These are phyloP conservation scores for Trichoderma hamatum DNA, from an alignment of 2,329 filamentous ascomycete species.

Conservation along the genomic window DNA sequence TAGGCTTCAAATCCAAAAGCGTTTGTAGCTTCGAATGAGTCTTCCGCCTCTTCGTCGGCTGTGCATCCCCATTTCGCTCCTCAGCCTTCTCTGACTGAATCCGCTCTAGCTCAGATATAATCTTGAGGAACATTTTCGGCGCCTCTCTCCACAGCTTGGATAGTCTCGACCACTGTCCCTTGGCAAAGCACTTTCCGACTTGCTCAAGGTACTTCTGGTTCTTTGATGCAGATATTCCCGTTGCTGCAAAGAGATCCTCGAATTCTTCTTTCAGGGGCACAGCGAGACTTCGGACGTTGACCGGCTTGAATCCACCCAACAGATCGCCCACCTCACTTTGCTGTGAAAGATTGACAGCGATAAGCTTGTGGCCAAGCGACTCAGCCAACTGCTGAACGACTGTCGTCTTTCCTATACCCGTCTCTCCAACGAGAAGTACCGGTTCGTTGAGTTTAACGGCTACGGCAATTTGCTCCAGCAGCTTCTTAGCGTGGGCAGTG, in stretches of 20 bases:
- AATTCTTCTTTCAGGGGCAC: slow-evolving; percentile 93
- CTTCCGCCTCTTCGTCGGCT: slow-evolving; percentile 71
- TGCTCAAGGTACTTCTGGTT: slow-evolving; percentile 86
- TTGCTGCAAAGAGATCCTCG: slow-evolving; percentile 82
- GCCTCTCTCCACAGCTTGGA: slow-evolving; percentile 88
- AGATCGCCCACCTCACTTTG: slow-evolving; percentile 98
- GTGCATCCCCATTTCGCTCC: slow-evolving; percentile 42
- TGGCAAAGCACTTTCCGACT: slow-evolving; percentile 76
- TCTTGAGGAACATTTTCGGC: slow-evolving; percentile 79
- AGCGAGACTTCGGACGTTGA: slow-evolving; percentile 84
- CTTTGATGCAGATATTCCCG: slow-evolving; percentile 80
- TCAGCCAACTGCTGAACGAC: slow-evolving; percentile 91
- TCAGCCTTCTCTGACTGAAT: slow-evolving; percentile 47
- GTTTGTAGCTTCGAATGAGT: slow-evolving; percentile 69
- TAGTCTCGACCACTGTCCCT: slow-evolving; percentile 84
- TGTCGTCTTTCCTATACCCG: slow-evolving; percentile 96
- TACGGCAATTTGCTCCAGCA: slow-evolving; percentile 86
- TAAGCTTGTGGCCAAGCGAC: slow-evolving; percentile 80
- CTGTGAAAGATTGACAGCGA: slow-evolving; percentile 94
- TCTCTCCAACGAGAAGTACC: slow-evolving; percentile 94
- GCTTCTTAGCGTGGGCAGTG: slow-evolving; percentile 78
- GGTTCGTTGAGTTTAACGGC: slow-evolving; percentile 85
- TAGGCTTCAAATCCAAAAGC: slow-evolving; percentile 58
- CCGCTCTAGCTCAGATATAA: slow-evolving; percentile 59
- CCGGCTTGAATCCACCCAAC: slow-evolving; percentile 92